Conservation (phyloP, 1,139 yeast species). For the Saccharomyces pastorianus region DNA sequence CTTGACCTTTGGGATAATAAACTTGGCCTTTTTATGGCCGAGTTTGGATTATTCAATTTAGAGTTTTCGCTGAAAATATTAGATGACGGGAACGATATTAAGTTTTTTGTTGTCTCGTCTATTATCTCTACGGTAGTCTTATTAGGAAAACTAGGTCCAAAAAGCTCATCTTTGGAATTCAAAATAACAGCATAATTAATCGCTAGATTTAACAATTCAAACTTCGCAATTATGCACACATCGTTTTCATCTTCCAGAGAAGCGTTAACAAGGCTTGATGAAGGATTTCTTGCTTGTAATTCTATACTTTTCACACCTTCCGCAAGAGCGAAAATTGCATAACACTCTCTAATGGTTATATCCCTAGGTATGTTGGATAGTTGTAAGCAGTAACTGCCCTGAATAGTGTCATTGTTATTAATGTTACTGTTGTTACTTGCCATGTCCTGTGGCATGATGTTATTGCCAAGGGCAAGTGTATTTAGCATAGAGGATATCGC, state of each 20-base stretch:
- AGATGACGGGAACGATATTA: slow-evolving; percentile 19
- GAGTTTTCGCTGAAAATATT: slow-evolving; percentile 1
- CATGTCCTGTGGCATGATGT: background rate
- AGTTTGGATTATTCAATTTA: slow-evolving; percentile 30
- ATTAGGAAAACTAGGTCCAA: slow-evolving; percentile 49
- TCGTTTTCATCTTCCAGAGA: slow-evolving; percentile 6
- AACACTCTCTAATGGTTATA: slow-evolving; percentile 66
- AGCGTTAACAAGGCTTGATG: background rate
- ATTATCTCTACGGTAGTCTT: slow-evolving; percentile 47
- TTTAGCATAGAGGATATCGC: slow-evolving; percentile 27
- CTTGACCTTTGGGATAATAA: slow-evolving; percentile 56
- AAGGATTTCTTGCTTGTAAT: slow-evolving; percentile 32
- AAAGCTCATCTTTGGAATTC: slow-evolving; percentile 51
- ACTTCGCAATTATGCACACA: slow-evolving; percentile 47
- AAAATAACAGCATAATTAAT: slow-evolving; percentile 59
- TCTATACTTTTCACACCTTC: slow-evolving; percentile 63
- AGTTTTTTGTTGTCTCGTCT: slow-evolving; percentile 30
- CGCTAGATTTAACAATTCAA: slow-evolving; percentile 57
- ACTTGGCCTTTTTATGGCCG: slow-evolving; percentile 40
- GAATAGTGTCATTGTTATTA: background rate
- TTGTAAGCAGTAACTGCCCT: slow-evolving; percentile 27
- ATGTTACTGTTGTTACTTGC: background rate
- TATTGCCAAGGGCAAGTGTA: slow-evolving; percentile 16
- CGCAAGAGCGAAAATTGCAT: slow-evolving; percentile 71
- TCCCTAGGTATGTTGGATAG: slow-evolving; percentile 64